These are phyloP conservation scores for Paulownia fortunei DNA, from an alignment of 257 asterid genomes.

Conservation along the genomic window DNA sequence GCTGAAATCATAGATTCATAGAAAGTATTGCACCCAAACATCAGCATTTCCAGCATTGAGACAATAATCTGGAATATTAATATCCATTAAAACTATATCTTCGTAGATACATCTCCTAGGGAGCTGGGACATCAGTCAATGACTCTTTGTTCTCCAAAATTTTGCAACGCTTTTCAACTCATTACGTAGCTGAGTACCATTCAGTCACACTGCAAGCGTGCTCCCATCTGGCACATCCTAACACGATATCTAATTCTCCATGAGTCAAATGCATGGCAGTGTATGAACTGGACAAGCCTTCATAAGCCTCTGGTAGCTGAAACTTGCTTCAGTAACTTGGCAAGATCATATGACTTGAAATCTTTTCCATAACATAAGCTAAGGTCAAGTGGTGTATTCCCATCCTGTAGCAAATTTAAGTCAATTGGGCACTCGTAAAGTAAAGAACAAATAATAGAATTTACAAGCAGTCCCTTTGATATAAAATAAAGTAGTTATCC, in stretches of 20 bases:
- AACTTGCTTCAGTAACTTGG: constrained; percentile 84
- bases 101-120: not conserved
- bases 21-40: not conserved
- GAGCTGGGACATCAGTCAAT: not conserved
- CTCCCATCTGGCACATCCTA: not conserved
- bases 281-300: not conserved
- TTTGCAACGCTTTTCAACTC: not conserved
- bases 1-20: constrained; percentile 14
- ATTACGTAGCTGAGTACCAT: too few species aligned
- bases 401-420: constrained; percentile 53
- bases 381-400: constrained; percentile 73
- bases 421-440: not conserved
- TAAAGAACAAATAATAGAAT: not conserved
- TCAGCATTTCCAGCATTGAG: not conserved
- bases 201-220: too few species aligned
- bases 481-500: not conserved
- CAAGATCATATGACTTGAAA: constrained; percentile 88
- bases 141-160: not conserved
- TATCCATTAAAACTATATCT: too few species aligned
- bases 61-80: not conserved
- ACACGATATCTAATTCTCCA: not conserved
- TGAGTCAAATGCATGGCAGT: not conserved
- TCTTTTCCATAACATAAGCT: constrained; percentile 92
- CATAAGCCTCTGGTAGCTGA: constrained; percentile 55
- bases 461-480: not conserved